Conservation (phyloP, 768 basidiomycete genomes). For the Pleurotus platypus region DNA sequence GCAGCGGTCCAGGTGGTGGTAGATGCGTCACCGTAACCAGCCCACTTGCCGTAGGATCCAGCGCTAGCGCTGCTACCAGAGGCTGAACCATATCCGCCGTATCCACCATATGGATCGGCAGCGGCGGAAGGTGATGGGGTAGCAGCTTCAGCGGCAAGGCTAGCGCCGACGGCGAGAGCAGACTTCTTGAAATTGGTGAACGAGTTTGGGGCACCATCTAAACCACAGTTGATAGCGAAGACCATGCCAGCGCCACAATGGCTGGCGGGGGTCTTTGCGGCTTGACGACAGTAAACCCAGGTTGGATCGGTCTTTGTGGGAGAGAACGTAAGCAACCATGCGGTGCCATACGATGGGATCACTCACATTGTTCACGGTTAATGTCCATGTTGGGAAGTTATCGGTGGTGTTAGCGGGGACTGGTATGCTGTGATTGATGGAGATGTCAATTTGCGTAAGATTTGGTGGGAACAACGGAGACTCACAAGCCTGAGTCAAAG, state of each 20-base stretch:
- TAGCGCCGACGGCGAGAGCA: constrained; percentile 52
- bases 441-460: constrained; percentile 8
- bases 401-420: constrained; percentile 36
- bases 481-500: constrained; percentile 46
- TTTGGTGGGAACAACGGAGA: background rate
- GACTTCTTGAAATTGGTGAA: constrained; percentile 59
- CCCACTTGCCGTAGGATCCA: background rate
- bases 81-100: constrained; percentile 11
- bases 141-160: constrained; percentile 37
- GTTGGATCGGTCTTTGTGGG: constrained; percentile 43
- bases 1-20: constrained; percentile 34
- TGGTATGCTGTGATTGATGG: constrained; percentile 32
- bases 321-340: background rate
- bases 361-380: constrained; percentile 51
- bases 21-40: constrained; percentile 16
- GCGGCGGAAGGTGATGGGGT: constrained; percentile 24
- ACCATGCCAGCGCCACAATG: constrained; percentile 70
- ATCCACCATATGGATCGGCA: constrained; percentile 16
- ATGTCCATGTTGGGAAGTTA: constrained; percentile 47
- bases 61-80: constrained; percentile 1
- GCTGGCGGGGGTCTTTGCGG: constrained; percentile 40
- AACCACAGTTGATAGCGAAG: constrained; percentile 61
- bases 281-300: constrained; percentile 61
- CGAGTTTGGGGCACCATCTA: constrained; percentile 51
- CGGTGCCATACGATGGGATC: background rate